Conservation (phyloP, 2,329 filamentous ascomycete species). For the Exophiala aquamarina region DNA sequence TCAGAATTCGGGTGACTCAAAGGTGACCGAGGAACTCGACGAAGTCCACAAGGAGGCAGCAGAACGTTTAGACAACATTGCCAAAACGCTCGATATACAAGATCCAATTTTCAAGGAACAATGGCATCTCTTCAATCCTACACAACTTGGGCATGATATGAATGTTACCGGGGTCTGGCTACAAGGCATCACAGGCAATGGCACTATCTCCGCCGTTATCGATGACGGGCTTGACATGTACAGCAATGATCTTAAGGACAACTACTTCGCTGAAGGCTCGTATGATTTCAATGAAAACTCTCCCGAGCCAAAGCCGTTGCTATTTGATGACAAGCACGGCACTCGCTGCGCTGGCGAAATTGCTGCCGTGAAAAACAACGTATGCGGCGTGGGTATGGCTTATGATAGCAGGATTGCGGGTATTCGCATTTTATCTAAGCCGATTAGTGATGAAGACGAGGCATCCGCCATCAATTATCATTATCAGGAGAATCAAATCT, state of each 20-base stretch:
- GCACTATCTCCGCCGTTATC: slow-evolving; percentile 87
- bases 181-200: slow-evolving; percentile 84
- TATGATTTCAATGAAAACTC: slow-evolving; percentile 93
- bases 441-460: slow-evolving; percentile 90
- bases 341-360: slow-evolving; percentile 95
- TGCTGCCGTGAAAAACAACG: slow-evolving; percentile 84
- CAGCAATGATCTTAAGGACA: slow-evolving; percentile 85
- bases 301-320: slow-evolving; percentile 74
- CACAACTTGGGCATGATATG: slow-evolving; percentile 82
- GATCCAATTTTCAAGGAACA: slow-evolving; percentile 93
- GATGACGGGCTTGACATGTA: slow-evolving; percentile 97
- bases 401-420: slow-evolving; percentile 89
- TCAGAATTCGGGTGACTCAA: slow-evolving; percentile 5
- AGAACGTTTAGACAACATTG: slow-evolving; percentile 60
- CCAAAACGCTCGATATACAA: slow-evolving; percentile 67
- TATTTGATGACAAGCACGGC: slow-evolving; percentile 84
- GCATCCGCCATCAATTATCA: slow-evolving; percentile 90
- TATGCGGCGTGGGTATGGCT: slow-evolving; percentile 93
- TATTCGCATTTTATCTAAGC: slow-evolving; percentile 86
- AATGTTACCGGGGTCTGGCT: slow-evolving; percentile 96
- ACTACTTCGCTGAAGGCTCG: slow-evolving; percentile 90
- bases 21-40: slow-evolving; percentile 14
- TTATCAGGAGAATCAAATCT: slow-evolving; percentile 89
- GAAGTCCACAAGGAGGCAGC: slow-evolving; percentile 49
- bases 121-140: slow-evolving; percentile 89